These are phyloP conservation scores for Lablab purpureus DNA, from an alignment of 306 rosid genomes.

Conservation along the genomic window DNA sequence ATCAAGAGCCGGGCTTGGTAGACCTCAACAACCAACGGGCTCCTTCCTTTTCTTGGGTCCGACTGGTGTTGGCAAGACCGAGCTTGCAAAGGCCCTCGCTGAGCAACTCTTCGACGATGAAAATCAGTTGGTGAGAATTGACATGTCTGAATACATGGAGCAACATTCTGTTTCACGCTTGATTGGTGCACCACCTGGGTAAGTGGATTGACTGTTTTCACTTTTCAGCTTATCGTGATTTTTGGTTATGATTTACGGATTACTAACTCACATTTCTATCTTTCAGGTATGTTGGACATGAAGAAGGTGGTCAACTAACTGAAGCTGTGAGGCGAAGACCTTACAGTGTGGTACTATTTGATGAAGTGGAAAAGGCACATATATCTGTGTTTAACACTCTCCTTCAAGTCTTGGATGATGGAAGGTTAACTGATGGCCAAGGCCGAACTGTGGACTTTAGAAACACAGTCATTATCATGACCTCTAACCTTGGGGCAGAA, in stretches of 20 bases:
- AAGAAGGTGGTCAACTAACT: slow-evolving; percentile 3
- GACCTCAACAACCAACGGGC: not conserved
- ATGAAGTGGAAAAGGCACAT: slow-evolving; percentile 2
- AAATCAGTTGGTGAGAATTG: slow-evolving; percentile 2
- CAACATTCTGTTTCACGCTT: not conserved
- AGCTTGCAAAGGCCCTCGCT: not conserved
- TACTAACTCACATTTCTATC: not conserved
- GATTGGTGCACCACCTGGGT: slow-evolving; percentile 6
- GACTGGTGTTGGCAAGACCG: not conserved
- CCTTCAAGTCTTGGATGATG: not conserved
- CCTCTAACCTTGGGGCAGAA: not conserved
- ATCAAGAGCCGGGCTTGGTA: not conserved
- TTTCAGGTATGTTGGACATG: not conserved
- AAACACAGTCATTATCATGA: not conserved
- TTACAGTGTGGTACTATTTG: not conserved
- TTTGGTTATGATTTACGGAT: not conserved
- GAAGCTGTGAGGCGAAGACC: slow-evolving; percentile 5
- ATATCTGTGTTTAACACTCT: not conserved
- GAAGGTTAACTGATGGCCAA: not conserved
- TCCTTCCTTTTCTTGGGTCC: slow-evolving; percentile 8
- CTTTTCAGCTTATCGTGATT: not conserved
- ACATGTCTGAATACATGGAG: slow-evolving; percentile 5
- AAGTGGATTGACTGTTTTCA: not conserved
- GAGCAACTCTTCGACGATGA: not conserved
- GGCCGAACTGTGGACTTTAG: not conserved